These are phyloP conservation scores for Ogataea ramenticola DNA, from an alignment of 805 yeast species.

Conservation along the genomic window DNA sequence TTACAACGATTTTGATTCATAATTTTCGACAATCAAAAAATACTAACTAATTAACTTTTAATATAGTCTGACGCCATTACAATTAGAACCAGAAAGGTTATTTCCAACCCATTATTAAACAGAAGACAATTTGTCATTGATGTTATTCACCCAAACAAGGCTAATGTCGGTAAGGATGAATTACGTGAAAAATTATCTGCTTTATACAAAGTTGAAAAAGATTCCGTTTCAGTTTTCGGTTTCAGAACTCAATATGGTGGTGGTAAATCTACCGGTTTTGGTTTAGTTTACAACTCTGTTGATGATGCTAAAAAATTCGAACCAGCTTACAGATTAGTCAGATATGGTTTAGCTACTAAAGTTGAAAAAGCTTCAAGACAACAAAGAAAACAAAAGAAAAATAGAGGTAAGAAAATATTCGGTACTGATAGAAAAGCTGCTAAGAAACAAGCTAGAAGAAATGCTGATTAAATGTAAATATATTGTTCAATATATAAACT, in stretches of 20 bases:
- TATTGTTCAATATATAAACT: not conserved
- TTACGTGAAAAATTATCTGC: conserved; percentile 70
- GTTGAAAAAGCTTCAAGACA: conserved; percentile 98
- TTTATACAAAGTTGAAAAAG: conserved; percentile 60
- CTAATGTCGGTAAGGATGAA: conserved; percentile 99
- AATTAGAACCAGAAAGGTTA: conserved; percentile 98
- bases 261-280: conserved; percentile 98
- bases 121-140: conserved; percentile 99
- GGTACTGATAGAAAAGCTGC: conserved; percentile 97
- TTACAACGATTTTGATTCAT: too few species aligned
- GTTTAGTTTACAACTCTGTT: conserved; percentile 95
- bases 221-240: conserved; percentile 88
- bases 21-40: too few species aligned
- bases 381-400: conserved; percentile 99
- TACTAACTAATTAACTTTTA: conserved; percentile 9
- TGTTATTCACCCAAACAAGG: conserved; percentile 98
- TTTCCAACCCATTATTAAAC: conserved; percentile 97
- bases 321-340: conserved; percentile 98
- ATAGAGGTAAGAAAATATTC: conserved; percentile 98
- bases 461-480: conserved; percentile 55
- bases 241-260: conserved; percentile 99
- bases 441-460: conserved; percentile 86
- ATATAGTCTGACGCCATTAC: conserved; percentile 97
- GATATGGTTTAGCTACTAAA: conserved; percentile 96
- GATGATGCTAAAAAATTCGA: conserved; percentile 98